These are phyloP conservation scores for Euphorbia schlechtendalii DNA, from an alignment of 441 rosid genomes.

Conservation along the genomic window DNA sequence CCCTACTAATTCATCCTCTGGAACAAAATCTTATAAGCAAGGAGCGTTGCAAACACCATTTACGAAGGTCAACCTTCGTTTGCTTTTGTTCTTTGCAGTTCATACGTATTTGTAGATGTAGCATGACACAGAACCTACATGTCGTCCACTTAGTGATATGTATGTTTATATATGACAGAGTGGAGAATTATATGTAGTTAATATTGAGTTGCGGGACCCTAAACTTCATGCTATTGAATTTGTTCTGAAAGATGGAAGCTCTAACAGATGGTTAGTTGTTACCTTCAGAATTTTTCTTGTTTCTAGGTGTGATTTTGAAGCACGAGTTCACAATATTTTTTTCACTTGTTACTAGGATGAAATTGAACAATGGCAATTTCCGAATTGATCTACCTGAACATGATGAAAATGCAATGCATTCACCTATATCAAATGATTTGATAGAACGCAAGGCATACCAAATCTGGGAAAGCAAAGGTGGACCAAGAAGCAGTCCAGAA, in stretches of 20 bases:
- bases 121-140: not conserved
- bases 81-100: conserved; percentile 2
- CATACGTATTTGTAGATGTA: conserved; percentile 7
- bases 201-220: conserved; percentile 50
- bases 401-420: conserved; percentile 26
- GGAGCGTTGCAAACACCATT: conserved; percentile 64
- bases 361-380: conserved; percentile 54
- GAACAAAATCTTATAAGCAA: conserved; percentile 29
- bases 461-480: conserved; percentile 57
- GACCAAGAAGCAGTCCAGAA: conserved; percentile 40
- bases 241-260: conserved; percentile 56
- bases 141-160: not conserved
- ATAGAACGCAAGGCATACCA: conserved; percentile 47
- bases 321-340: conserved; percentile 1
- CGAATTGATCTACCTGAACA: conserved; percentile 50
- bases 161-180: conserved; percentile 27
- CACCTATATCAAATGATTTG: conserved; percentile 38
- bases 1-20: conserved; percentile 36
- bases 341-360: conserved; percentile 35
- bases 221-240: conserved; percentile 48
- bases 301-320: conserved; percentile 9
- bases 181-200: conserved; percentile 40
- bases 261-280: conserved; percentile 44
- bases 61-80: conserved; percentile 30
- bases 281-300: conserved; percentile 8